Percentiles rank a stretch among this genome's conserved stretches.
phyloP scores from a whole-genome alignment of 768 basidiomycete species.

The Podaxis carcinomalis region DNA sequence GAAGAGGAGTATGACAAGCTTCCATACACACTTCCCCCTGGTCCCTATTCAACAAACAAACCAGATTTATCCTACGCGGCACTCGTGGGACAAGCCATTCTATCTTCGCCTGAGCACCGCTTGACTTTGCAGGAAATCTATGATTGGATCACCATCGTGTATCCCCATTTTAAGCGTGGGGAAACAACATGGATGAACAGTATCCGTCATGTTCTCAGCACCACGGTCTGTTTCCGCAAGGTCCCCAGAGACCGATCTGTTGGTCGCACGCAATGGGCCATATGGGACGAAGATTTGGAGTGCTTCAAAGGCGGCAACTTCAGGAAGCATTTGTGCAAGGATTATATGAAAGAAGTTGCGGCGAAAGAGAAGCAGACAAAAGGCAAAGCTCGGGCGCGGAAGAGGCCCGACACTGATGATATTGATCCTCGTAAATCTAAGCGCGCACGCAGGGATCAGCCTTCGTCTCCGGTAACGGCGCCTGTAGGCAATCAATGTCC shows the following conservation, averaged over 20 bases:
- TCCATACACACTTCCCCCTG: slow-evolving; percentile 77
- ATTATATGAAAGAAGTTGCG: slow-evolving; percentile 34
- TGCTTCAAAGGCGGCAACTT: slow-evolving; percentile 86
- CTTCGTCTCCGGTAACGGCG: slow-evolving; percentile 17
- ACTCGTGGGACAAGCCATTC: slow-evolving; percentile 90
- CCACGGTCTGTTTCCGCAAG: slow-evolving; percentile 89
- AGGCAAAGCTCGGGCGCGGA: slow-evolving; percentile 31
- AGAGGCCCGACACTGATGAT: slow-evolving; percentile 29
- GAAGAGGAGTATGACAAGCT: slow-evolving; percentile 64
- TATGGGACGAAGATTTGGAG: slow-evolving; percentile 75
- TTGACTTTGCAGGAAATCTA: slow-evolving; percentile 96
- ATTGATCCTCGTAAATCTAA: slow-evolving; percentile 40
- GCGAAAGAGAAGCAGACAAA: slow-evolving; percentile 30
- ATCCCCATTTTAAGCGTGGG: slow-evolving; percentile 89
- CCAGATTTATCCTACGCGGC: slow-evolving; percentile 93
- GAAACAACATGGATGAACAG: slow-evolving; percentile 99
- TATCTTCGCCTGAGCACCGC: slow-evolving; percentile 77
- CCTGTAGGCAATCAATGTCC: slow-evolving; percentile 19
- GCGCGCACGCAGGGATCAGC: slow-evolving; percentile 38
- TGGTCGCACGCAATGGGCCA: slow-evolving; percentile 85
- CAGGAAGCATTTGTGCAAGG: slow-evolving; percentile 56
- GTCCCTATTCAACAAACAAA: slow-evolving; percentile 75
- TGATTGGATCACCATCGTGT: slow-evolving; percentile 90
- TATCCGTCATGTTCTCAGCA: slow-evolving; percentile 93
- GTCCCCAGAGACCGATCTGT: slow-evolving; percentile 70